Evolutionary conservation across 768 basidiomycete genomes (phyloP).

Genomic region (Agaricus blazei): DNA sequence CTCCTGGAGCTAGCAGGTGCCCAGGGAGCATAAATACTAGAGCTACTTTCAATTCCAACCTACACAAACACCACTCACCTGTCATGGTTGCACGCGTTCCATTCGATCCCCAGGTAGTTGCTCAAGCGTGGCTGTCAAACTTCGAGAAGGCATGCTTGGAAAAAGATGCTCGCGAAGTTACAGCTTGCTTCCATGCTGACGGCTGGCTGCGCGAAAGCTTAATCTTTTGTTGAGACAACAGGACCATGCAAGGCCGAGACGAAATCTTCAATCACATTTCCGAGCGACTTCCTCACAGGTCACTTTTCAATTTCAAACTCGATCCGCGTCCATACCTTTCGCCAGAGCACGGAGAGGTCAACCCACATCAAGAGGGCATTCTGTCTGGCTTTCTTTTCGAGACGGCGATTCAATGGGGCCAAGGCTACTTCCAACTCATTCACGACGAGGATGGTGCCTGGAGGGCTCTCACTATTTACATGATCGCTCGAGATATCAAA

Average conservation of each 20-base stretch:
- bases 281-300: neutral
- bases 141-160: neutral
- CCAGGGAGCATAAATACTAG: neutral
- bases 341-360: neutral
- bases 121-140: neutral
- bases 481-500: constrained; percentile 1
- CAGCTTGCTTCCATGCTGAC: neutral
- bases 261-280: neutral
- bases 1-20: neutral
- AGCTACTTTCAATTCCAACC: neutral
- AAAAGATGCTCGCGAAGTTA: neutral
- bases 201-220: constrained; percentile 10
- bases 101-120: neutral
- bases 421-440: constrained; percentile 1
- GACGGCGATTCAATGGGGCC: constrained; percentile 5
- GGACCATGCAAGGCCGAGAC: constrained; percentile 5
- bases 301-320: constrained; percentile 3
- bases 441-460: constrained; percentile 2
- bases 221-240: constrained; percentile 6
- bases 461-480: constrained; percentile 3
- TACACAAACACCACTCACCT: neutral
- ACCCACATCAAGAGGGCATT: neutral
- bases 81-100: neutral
- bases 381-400: constrained; percentile 5
- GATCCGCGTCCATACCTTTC: constrained; percentile 1